Percentiles rank a stretch among this genome's conserved stretches.
phyloP scores from a whole-genome alignment of 2,329 filamentous ascomycete species.

The Aspergillus cejpii region DNA sequence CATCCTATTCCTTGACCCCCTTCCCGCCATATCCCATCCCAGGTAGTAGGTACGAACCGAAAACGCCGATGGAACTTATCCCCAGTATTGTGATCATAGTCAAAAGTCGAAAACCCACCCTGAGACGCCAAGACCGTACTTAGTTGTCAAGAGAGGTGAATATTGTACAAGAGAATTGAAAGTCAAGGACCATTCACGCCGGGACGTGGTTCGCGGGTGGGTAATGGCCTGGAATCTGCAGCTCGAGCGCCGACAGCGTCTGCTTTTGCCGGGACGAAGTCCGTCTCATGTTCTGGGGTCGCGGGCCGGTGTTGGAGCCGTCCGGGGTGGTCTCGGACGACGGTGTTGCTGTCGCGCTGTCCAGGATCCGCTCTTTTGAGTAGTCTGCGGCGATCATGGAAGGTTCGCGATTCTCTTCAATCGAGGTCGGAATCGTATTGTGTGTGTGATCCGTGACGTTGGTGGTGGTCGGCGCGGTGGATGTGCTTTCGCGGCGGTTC shows the following conservation, averaged over 20 bases:
- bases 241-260: slow-evolving; percentile 28
- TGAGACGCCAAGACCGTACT: no score
- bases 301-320: neutral
- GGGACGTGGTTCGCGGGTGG: slow-evolving; percentile 27
- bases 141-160: neutral
- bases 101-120: no score
- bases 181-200: slow-evolving; percentile 13
- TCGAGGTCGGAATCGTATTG: slow-evolving; percentile 30
- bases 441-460: slow-evolving; percentile 30
- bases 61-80: no score
- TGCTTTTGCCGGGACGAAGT: slow-evolving; percentile 19
- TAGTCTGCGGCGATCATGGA: no score
- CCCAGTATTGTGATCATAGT: no score
- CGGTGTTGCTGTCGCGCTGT: neutral
- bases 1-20: no score
- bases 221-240: slow-evolving; percentile 34
- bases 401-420: slow-evolving; percentile 22
- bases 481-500: slow-evolving; percentile 28
- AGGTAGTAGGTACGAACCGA: no score
- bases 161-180: neutral
- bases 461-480: slow-evolving; percentile 31
- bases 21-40: no score
- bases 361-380: no score
- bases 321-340: neutral
- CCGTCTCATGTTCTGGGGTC: slow-evolving; percentile 9